Conservation (phyloP, 306 rosid genomes). For the Rosa lucieae region DNA sequence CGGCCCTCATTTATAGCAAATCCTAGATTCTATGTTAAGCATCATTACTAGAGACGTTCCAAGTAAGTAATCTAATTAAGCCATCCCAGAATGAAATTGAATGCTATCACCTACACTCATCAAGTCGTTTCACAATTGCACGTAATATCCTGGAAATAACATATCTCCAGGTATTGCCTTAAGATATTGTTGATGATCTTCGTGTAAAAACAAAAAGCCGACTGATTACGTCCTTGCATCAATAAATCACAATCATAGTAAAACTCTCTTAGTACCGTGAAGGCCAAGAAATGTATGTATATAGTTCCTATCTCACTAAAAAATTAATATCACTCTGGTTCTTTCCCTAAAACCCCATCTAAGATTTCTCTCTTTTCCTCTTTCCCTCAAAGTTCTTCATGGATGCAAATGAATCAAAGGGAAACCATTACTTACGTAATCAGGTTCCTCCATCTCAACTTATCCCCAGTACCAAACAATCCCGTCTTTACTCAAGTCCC, state of each 20-base stretch:
- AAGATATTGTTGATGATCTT: neutral
- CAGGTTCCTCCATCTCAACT: neutral
- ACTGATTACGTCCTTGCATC: slow-evolving; percentile 13
- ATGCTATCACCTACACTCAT: neutral
- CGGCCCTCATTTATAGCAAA: slow-evolving; percentile 7
- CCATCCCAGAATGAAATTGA: neutral
- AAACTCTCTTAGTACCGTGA: slow-evolving; percentile 4
- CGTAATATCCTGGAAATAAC: neutral
- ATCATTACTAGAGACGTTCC: neutral
- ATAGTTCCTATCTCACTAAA: neutral
- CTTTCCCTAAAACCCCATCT: slow-evolving; percentile 12
- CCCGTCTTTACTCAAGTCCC: slow-evolving; percentile 7
- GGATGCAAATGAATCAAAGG: slow-evolving; percentile 28
- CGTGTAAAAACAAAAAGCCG: neutral
- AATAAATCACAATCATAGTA: slow-evolving; percentile 1
- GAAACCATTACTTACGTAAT: neutral
- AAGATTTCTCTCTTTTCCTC: slow-evolving; percentile 12
- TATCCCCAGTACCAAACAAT: neutral
- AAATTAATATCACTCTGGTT: neutral
- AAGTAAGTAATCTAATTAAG: slow-evolving; percentile 3
- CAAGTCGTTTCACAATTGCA: neutral
- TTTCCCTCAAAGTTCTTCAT: slow-evolving; percentile 16
- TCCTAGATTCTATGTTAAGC: slow-evolving; percentile 10
- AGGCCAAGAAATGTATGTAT: slow-evolving; percentile 7
- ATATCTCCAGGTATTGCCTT: slow-evolving; percentile 4